Conservation (phyloP, 495 filamentous ascomycete species). For the Wilcoxina mikolae region DNA sequence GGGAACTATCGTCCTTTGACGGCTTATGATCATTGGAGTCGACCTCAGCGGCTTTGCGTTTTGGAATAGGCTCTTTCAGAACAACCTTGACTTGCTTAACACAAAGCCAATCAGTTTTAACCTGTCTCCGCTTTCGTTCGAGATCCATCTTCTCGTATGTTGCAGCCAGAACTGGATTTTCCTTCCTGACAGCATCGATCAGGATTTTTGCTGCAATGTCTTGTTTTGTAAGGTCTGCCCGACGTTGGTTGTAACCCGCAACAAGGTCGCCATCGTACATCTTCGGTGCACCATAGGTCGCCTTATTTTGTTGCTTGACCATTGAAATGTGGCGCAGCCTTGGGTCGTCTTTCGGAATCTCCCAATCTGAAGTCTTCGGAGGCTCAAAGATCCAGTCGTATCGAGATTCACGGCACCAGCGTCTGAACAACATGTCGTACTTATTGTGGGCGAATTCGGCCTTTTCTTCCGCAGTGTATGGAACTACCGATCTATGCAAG, state of each 20-base stretch:
- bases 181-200: constrained; percentile 15
- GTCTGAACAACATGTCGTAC: constrained; percentile 18
- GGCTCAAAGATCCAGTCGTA: constrained; percentile 29
- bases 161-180: constrained; percentile 14
- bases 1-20: neutral
- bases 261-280: constrained; percentile 14
- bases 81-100: constrained; percentile 21
- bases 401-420: constrained; percentile 28
- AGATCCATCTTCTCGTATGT: constrained; percentile 21
- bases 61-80: constrained; percentile 3
- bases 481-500: constrained; percentile 22
- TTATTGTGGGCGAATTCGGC: constrained; percentile 11
- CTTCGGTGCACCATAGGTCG: constrained; percentile 1
- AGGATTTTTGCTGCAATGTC: constrained; percentile 22
- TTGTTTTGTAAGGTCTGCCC: constrained; percentile 12
- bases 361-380: constrained; percentile 15
- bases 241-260: constrained; percentile 13
- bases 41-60: neutral
- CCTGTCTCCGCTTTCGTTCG: constrained; percentile 27
- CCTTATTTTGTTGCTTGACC: constrained; percentile 4
- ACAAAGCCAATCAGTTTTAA: constrained; percentile 19
- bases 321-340: constrained; percentile 24
- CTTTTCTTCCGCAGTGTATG: constrained; percentile 20
- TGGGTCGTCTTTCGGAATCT: constrained; percentile 23
- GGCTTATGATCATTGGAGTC: neutral